Base-by-base conservation (phyloP, 345 rosid species). In the Boechera divaricarpa region DNA sequence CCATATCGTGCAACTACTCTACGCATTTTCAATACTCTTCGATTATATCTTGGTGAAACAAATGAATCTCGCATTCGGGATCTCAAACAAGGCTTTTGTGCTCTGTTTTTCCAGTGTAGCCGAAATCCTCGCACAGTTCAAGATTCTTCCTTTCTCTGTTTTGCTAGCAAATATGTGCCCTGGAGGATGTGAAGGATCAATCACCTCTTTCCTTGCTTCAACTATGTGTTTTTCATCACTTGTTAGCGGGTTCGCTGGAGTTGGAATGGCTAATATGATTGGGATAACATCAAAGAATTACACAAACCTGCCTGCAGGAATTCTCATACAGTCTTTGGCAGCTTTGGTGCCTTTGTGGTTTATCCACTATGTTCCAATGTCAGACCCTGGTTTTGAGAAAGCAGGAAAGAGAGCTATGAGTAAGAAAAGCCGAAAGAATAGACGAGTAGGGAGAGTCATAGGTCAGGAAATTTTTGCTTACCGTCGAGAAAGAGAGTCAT, bases 141-240 rank as follows among this genome's bases (percentile, higher is more conserved):
- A 89, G 83, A 80, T 88, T 44, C 88, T 91, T 51, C 95, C 97
- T 1, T 91, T 89, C 75, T 72, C 83, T 18, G 84, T 87, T 55
- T 76, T 84, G 15, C 66, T 88, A 57, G 93, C 83, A 7, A 88
- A 79, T 72, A 73, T 86, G 74, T 89, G 93, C 39, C 95, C 95
- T 0, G 68, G 63, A 74, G 93, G 97, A 8, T 87, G 88, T 51
- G 93, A 88, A 85, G 97, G 95, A 72, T 91, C 97, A 3, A 80
- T 91, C 26, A 88, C 86, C 12, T 88, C 95, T 45, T 89, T 91
- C 76, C 54, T 89, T 53, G 93, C 95, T 52, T 89, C 95, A 7
- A 45, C 85, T 4, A 24, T 89, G 64, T 87, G 91, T 81, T 74
- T 91, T 3, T 89, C 93, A 36, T 88, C 91, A n/a, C 75, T 88